Percentiles rank a stretch among this genome's conserved stretches.
phyloP scores from a whole-genome alignment of 257 asterid genomes.

The Schizonepeta tenuifolia region DNA sequence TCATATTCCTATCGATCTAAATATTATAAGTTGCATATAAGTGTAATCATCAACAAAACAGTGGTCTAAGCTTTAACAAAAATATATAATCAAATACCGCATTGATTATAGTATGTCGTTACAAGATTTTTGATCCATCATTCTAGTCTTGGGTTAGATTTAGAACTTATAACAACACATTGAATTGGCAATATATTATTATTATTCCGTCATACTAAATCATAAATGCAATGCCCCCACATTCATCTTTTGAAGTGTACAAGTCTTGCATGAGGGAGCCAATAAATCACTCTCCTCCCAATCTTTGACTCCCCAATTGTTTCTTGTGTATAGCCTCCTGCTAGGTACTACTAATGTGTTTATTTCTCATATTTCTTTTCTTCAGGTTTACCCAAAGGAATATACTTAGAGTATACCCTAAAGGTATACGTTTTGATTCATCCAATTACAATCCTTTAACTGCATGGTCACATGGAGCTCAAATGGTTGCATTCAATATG shows the following conservation, averaged over 20 bases:
- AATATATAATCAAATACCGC: too few species aligned
- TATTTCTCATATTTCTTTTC: slow-evolving; percentile 24
- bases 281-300: not conserved
- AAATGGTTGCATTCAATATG: slow-evolving; percentile 97
- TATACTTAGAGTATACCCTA: slow-evolving; percentile 81
- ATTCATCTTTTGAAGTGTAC: not conserved
- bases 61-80: too few species aligned
- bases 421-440: slow-evolving; percentile 86
- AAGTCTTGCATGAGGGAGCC: slow-evolving; percentile 4
- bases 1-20: too few species aligned
- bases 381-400: slow-evolving; percentile 81
- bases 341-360: slow-evolving; percentile 13
- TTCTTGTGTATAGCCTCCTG: slow-evolving; percentile 20
- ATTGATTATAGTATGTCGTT: too few species aligned
- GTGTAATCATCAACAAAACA: too few species aligned
- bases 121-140: too few species aligned
- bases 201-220: not conserved
- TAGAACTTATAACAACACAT: slow-evolving; percentile 6
- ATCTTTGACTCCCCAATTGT: not conserved
- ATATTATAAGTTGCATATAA: too few species aligned
- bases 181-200: not conserved
- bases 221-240: not conserved
- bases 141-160: not conserved
- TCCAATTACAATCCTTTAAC: slow-evolving; percentile 92
- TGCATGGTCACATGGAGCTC: slow-evolving; percentile 97